Conservation (phyloP, 1,139 yeast species). For the Magnusiomyces magnusii region DNA sequence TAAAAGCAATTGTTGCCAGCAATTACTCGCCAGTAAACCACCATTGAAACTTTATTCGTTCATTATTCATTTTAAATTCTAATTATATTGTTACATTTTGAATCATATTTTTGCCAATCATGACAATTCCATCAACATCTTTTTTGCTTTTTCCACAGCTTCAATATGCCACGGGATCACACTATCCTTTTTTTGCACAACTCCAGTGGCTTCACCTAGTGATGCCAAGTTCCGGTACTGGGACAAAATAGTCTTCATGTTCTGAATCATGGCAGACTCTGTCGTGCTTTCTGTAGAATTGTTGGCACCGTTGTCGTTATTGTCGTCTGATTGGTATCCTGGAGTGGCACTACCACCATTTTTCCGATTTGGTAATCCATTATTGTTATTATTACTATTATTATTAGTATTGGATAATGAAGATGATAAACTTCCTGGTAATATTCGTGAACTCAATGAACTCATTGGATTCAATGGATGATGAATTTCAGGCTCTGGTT, state of each 20-base stretch:
- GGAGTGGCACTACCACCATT: background rate
- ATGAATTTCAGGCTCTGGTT: background rate
- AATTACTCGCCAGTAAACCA: no score
- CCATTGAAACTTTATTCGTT: no score
- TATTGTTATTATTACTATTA: no score
- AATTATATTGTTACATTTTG: no score
- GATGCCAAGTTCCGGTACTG: slow-evolving; percentile 65
- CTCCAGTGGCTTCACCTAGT: slow-evolving; percentile 40
- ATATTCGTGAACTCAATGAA: background rate
- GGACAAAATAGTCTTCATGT: slow-evolving; percentile 48
- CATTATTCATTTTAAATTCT: no score
- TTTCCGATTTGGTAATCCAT: background rate
- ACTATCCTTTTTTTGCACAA: slow-evolving; percentile 33
- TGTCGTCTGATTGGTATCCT: background rate
- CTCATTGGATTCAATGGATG: background rate
- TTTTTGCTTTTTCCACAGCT: slow-evolving; percentile 57
- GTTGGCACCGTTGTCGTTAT: slow-evolving; percentile 32
- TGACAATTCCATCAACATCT: slow-evolving; percentile 22
- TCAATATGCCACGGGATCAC: slow-evolving; percentile 78
- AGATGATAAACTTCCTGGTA: background rate
- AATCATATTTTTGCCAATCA: slow-evolving; percentile 7
- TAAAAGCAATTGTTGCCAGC: no score
- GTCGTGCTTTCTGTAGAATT: background rate
- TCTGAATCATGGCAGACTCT: background rate
- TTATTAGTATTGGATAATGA: background rate